Base-by-base conservation (phyloP, 2,329 filamentous ascomycete genomes). In the Ceratocystis colombiana region DNA sequence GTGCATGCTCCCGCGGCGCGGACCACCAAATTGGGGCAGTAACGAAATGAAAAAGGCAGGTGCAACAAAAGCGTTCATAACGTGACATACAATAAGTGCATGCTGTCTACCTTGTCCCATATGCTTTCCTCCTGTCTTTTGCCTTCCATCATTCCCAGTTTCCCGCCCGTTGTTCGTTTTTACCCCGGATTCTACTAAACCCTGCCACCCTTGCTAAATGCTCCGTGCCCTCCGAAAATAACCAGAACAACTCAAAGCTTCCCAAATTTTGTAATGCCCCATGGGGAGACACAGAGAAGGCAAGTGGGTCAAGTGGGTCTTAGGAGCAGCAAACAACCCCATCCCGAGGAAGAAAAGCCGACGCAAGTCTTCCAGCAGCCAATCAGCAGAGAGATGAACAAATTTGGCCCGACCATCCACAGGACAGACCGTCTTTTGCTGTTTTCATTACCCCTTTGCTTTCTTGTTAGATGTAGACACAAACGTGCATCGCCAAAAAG, bases 151-250 rank as follows among this genome's bases (percentile, higher is more conserved):
- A 17, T 37, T 59, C 6, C n/a, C 46, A 25, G n/a, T 17, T 3
- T 59, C 25, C 7, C 5, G n/a, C 25, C 7, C 5, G 45, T 12
- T 53, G 8, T 5, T 53, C 7, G 37, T 33, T 59, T 59, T 59
- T 59, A 59, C 55, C 55, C 55, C 55, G 55, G 55, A 59, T 59
- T 59, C 28, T 59, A 33, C 30, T 59, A 59, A 59, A 33, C 55
- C 55, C 55, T 59, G 55, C 55, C 6, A 33, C 28, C 55, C 22
- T 59, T 30, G 55, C 55, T 37, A 59, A 33, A 59, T 59, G 55
- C 55, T 33, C 55, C 55, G 55, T 59, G 55, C 55, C 55, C 55
- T 59, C 55, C 55, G 55, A 59, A 37, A 59, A 37, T 57, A 28
- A 20, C 55, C 30, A 59, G 28, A 30, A 28, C 53, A 57, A 33